phyloP scores from a whole-genome alignment of 2,329 filamentous ascomycete species.

The Fusarium sp. region DNA sequence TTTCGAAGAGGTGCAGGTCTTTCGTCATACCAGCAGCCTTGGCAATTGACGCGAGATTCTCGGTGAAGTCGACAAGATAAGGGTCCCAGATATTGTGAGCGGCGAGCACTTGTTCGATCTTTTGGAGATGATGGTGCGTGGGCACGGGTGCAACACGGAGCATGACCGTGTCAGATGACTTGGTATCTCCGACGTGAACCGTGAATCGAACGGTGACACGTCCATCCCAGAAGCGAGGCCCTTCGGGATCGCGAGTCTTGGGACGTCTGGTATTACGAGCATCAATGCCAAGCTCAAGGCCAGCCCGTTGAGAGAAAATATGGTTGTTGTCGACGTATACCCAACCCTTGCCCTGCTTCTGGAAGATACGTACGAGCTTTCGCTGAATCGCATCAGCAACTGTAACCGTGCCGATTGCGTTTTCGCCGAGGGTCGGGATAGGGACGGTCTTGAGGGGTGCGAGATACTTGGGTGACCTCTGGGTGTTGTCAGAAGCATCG shows the following conservation, averaged over 20 bases:
- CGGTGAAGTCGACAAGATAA: no score
- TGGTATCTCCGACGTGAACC: conserved; percentile 26
- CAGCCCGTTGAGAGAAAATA: conserved; percentile 39
- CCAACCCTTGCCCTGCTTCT: conserved; percentile 35
- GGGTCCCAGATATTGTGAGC: not conserved
- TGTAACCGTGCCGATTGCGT: conserved; percentile 15
- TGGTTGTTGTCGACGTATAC: conserved; percentile 30
- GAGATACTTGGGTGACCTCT: conserved; percentile 40
- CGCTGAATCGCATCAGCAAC: not conserved
- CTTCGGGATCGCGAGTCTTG: no score
- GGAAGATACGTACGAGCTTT: conserved; percentile 40
- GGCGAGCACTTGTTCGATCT: conserved; percentile 34
- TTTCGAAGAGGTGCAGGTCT: no score
- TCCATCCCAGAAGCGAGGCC: no score
- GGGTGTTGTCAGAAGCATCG: conserved; percentile 45
- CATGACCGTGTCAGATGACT: conserved; percentile 37
- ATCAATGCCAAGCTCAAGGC: conserved; percentile 47
- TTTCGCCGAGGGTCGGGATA: not conserved
- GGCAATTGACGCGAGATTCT: not conserved
- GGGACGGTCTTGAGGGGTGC: conserved; percentile 45
- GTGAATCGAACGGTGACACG: conserved; percentile 39
- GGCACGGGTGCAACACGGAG: conserved; percentile 47
- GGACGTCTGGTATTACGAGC: conserved; percentile 38
- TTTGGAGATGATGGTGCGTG: conserved; percentile 47
- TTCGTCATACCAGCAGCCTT: not conserved